Evolutionary conservation across 1,284 basidiomycete species (phyloP).

Genomic region (Takashimella koratensis): DNA sequence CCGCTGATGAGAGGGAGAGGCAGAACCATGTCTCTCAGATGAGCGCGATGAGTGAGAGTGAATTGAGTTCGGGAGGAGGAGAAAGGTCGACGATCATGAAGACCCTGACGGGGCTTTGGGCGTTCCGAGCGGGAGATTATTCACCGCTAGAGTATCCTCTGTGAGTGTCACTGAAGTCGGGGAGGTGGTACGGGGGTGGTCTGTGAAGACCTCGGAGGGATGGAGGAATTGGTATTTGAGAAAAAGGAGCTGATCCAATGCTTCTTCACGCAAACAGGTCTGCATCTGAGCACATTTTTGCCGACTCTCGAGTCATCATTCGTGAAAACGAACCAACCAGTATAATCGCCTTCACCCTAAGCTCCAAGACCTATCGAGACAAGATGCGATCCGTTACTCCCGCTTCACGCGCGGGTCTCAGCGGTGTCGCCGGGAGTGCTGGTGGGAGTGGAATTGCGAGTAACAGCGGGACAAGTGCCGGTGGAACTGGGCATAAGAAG

Average conservation of each 20-base stretch:
- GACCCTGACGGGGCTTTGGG: slow-evolving; percentile 80
- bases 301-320: slow-evolving; percentile 91
- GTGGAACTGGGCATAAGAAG: background rate
- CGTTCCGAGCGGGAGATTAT: slow-evolving; percentile 56
- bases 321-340: slow-evolving; percentile 97
- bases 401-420: slow-evolving; percentile 1
- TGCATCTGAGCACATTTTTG: slow-evolving; percentile 78
- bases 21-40: slow-evolving; percentile 28
- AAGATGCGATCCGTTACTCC: slow-evolving; percentile 66
- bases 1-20: slow-evolving; percentile 25
- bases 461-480: background rate
- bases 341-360: slow-evolving; percentile 92
- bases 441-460: background rate
- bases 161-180: slow-evolving; percentile 30
- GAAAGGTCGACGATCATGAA: slow-evolving; percentile 78
- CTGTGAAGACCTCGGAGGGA: background rate
- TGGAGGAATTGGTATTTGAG: background rate
- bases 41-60: slow-evolving; percentile 50
- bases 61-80: slow-evolving; percentile 51
- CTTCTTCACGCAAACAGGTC: slow-evolving; percentile 24
- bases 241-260: background rate
- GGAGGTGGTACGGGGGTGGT: too few relatives aligned
- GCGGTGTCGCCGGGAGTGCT: background rate
- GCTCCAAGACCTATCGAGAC: slow-evolving; percentile 84
- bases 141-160: slow-evolving; percentile 57